Conservation (phyloP, 208 protist genomes). For the Phytomonas serpens region DNA sequence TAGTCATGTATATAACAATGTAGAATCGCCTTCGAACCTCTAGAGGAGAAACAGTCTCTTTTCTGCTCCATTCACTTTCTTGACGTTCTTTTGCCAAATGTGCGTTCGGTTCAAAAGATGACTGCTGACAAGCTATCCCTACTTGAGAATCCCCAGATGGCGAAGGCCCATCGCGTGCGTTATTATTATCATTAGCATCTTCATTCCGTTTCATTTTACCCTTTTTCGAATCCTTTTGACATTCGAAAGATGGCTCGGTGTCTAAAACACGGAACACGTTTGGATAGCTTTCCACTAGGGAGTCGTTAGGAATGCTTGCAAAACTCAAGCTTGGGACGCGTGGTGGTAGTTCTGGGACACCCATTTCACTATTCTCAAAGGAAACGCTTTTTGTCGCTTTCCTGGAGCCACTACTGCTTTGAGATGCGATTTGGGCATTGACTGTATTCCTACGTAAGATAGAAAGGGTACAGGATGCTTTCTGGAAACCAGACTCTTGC, state of each 20-base stretch:
- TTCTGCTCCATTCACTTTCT: neutral
- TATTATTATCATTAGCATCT: neutral
- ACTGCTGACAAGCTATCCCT: neutral
- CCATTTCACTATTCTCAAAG: neutral
- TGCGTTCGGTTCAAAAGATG: neutral
- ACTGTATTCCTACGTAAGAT: neutral
- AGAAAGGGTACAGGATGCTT: neutral
- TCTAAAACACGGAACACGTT: neutral
- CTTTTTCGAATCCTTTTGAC: neutral
- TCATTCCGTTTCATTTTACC: neutral
- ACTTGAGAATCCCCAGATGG: neutral
- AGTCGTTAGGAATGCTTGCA: neutral
- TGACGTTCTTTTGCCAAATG: neutral
- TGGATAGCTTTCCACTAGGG: neutral
- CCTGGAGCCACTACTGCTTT: neutral
- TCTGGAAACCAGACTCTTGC: neutral
- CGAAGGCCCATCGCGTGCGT: neutral
- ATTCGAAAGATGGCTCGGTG: neutral
- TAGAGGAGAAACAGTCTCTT: neutral
- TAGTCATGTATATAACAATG: constrained; percentile 43
- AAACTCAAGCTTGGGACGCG: neutral
- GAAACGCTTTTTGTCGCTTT: neutral
- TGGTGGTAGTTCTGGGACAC: neutral
- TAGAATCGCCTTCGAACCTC: constrained; percentile 16
- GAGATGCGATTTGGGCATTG: neutral